phyloP scores from a whole-genome alignment of 129 eudicot species.

The Ambrosia trifida region DNA sequence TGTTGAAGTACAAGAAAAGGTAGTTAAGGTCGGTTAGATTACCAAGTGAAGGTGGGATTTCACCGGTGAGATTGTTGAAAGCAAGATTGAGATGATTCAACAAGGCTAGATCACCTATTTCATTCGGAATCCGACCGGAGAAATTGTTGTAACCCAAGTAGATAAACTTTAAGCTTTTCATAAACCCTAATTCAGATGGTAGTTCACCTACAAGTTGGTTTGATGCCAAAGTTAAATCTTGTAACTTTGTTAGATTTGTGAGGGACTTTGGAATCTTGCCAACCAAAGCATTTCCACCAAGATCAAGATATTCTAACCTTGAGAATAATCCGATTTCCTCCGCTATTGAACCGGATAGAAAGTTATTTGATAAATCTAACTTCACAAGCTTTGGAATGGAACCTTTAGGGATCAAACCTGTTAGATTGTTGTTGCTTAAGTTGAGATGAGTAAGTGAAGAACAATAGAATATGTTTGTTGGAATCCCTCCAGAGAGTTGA shows the following conservation, averaged over 20 bases:
- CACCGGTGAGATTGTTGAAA: conserved; percentile 71
- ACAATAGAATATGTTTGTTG: conserved; percentile 43
- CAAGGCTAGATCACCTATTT: conserved; percentile 53
- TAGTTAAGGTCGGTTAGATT: conserved; percentile 70
- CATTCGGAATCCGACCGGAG: conserved; percentile 60
- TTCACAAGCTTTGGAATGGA: conserved; percentile 42
- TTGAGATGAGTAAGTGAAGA: conserved; percentile 56
- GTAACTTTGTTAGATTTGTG: conserved; percentile 51
- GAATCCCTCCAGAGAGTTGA: conserved; percentile 58
- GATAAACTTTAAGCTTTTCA: conserved; percentile 67
- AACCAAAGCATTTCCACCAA: conserved; percentile 76
- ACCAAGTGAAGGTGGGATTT: conserved; percentile 75
- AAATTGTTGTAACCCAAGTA: conserved; percentile 88
- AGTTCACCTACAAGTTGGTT: conserved; percentile 68
- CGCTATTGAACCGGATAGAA: conserved; percentile 61
- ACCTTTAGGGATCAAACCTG: conserved; percentile 53
- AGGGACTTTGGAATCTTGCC: conserved; percentile 69
- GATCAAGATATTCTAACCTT: conserved; percentile 56
- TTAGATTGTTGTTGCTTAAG: conserved; percentile 74
- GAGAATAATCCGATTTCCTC: conserved; percentile 52
- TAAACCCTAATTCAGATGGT: conserved; percentile 58
- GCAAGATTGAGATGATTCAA: conserved; percentile 85
- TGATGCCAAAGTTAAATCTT: conserved; percentile 72
- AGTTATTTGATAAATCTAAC: conserved; percentile 75
- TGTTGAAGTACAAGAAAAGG: conserved; percentile 72